Evolutionary conservation across 202 grass and related monocot species (phyloP), one percentile per base, ranked within the genome.

Genomic region (Digitaria exilis): DNA sequence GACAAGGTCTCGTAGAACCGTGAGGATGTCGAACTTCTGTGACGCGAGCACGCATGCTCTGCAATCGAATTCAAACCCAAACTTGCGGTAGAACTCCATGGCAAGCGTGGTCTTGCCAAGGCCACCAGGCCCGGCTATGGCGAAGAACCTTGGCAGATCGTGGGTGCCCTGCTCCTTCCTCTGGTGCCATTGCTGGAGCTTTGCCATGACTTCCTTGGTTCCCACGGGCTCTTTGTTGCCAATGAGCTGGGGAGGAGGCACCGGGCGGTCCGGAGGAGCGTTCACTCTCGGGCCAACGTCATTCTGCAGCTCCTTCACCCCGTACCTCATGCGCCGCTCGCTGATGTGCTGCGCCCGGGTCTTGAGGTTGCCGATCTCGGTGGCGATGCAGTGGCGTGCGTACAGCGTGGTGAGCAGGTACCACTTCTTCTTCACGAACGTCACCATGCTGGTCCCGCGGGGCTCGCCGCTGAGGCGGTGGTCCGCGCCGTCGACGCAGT

Each of bases 21-120:
- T 17, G 0, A 6, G 39, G 8, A 77, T 50, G 37, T 84, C 18
- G 25, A 84, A 77, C 34, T 77, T 84, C 73, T 84, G 82, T 0
- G 82, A 84, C 9, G 52, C 82, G 6, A 69, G 82, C 18, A 61
- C 73, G 7, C 0, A 42, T 6, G 82, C 73, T 39, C 51, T 57
- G 41, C 37, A 9, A 4, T 48, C 39, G 0, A n/a, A n/a, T n/a
- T n/a, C n/a, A n/a, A n/a, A n/a, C n/a, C n/a, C n/a, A n/a, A n/a
- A n/a, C n/a, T n/a, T n/a, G 12, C 41, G 73, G 73, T 70, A 77
- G 12, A 84, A 2, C 4, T 16, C 82, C 73, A 50, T 25, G 64
- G 82, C 82, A 0, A 84, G 73, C 0, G 82, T 84, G 41, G 73
- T 84, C 37, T 83, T 84, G 19, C 82, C 82, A 26, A 84, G 63